A percentile compares a stretch with the other conserved stretches of the same genome.
phyloP scores from a whole-genome alignment of 2,329 filamentous ascomycete genomes.

The Aspergillus chevalieri region DNA sequence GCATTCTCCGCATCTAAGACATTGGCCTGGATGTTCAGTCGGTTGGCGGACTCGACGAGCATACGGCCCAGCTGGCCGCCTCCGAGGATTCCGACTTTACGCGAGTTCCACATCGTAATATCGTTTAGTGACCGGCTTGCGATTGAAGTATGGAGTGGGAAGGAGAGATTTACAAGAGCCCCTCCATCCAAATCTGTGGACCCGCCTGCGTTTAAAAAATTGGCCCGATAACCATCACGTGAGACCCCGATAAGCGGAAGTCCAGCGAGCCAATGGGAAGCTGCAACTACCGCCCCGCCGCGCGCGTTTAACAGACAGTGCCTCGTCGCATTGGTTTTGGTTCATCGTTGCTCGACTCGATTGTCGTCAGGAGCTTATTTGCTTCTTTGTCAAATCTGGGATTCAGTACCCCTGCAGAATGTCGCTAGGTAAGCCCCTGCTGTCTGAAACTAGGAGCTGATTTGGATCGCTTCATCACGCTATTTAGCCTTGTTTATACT shows the following conservation, averaged over 20 bases:
- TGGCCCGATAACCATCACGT: constrained; percentile 17
- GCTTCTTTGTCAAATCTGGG: background rate
- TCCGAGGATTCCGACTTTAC: constrained; percentile 48
- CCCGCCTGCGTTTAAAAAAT: background rate
- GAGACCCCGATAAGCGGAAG: constrained; percentile 13
- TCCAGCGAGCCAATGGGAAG: constrained; percentile 10
- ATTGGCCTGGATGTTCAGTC: constrained; percentile 70
- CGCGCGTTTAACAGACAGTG: constrained; percentile 5
- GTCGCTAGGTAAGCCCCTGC: constrained; percentile 24
- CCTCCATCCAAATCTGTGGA: background rate
- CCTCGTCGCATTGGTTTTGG: background rate
- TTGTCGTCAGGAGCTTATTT: background rate
- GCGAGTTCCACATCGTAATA: constrained; percentile 34
- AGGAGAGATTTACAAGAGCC: background rate
- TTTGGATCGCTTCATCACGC: background rate
- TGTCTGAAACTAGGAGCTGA: background rate
- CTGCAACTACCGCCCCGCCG: background rate
- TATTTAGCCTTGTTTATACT: background rate
- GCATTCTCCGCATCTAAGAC: constrained; percentile 70
- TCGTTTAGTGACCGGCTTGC: background rate
- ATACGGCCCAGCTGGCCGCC: constrained; percentile 82
- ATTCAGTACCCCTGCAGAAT: constrained; percentile 17
- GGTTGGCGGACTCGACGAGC: constrained; percentile 81
- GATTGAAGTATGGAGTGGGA: background rate
- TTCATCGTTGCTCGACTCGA: background rate